Evolutionary conservation across 768 basidiomycete species (phyloP).

Genomic region (Plicaturopsis crispa): DNA sequence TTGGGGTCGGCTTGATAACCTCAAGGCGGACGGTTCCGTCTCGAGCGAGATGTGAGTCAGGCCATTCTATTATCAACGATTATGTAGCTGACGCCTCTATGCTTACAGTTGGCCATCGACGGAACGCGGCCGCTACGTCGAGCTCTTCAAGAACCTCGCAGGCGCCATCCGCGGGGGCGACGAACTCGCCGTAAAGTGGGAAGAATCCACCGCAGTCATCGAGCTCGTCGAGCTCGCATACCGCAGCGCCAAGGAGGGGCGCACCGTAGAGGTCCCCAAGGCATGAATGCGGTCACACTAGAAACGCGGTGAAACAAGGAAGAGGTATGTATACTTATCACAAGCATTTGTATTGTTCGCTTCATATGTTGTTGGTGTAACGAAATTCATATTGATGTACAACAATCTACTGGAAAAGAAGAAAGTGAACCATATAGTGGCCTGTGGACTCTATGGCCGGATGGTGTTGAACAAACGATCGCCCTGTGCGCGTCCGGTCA

Average conservation of each 20-base stretch:
- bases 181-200: constrained; percentile 60
- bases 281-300: too few species aligned
- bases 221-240: constrained; percentile 73
- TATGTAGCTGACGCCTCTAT: constrained; percentile 17
- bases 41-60: constrained; percentile 23
- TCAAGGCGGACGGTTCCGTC: constrained; percentile 33
- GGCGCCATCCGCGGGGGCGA: constrained; percentile 48
- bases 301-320: too few species aligned
- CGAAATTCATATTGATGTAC: too few species aligned
- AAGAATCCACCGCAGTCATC: constrained; percentile 63
- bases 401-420: too few species aligned
- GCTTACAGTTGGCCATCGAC: constrained; percentile 55
- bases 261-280: constrained; percentile 27
- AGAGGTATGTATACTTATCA: too few species aligned
- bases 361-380: too few species aligned
- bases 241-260: constrained; percentile 56
- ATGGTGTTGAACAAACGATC: constrained; percentile 80
- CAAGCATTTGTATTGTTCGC: too few species aligned
- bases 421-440: not conserved
- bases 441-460: constrained; percentile 20
- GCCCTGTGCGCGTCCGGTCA: constrained; percentile 38
- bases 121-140: constrained; percentile 49
- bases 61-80: too few species aligned
- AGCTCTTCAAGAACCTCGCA: constrained; percentile 61
- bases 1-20: constrained; percentile 55